Evolutionary conservation across 441 rosid species (phyloP).

Genomic region (Syzygium malaccense): DNA sequence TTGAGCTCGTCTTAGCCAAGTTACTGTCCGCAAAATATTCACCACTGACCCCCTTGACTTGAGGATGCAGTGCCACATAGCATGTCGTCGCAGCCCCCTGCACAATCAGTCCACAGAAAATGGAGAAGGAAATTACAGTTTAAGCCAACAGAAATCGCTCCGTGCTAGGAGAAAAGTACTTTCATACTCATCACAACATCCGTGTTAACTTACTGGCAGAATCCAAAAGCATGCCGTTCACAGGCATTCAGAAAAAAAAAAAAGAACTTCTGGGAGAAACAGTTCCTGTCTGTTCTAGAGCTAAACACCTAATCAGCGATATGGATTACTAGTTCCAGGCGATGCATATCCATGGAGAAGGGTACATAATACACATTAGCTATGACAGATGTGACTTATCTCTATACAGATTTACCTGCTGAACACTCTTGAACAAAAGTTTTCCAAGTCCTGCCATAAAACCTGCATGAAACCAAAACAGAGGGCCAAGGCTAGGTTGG

Average conservation of each 20-base stretch:
- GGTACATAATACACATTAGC: not conserved
- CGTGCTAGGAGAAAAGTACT: not conserved
- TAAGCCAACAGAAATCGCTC: not conserved
- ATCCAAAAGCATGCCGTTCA: not conserved
- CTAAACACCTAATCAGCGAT: not conserved
- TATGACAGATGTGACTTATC: not conserved
- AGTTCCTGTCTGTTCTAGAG: not conserved
- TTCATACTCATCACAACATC: not conserved
- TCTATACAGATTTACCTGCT: not conserved
- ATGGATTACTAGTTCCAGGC: not conserved
- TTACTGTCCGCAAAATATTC: slow-evolving; percentile 2
- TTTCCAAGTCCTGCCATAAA: not conserved
- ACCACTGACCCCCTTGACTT: not conserved
- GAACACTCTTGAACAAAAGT: not conserved
- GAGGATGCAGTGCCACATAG: not conserved
- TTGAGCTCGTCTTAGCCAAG: not conserved
- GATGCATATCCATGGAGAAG: not conserved
- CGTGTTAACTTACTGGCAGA: not conserved
- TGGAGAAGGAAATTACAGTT: not conserved
- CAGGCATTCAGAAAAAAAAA: not conserved
- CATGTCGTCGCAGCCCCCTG: not conserved
- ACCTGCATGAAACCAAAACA: not conserved
- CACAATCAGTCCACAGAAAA: not conserved
- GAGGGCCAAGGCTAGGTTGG: not conserved
- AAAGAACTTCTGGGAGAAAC: not conserved